Evolutionary conservation across 2,329 filamentous ascomycete species (phyloP), one percentile per base, ranked within the genome.

Genomic region (Trichoderma sp.): DNA sequence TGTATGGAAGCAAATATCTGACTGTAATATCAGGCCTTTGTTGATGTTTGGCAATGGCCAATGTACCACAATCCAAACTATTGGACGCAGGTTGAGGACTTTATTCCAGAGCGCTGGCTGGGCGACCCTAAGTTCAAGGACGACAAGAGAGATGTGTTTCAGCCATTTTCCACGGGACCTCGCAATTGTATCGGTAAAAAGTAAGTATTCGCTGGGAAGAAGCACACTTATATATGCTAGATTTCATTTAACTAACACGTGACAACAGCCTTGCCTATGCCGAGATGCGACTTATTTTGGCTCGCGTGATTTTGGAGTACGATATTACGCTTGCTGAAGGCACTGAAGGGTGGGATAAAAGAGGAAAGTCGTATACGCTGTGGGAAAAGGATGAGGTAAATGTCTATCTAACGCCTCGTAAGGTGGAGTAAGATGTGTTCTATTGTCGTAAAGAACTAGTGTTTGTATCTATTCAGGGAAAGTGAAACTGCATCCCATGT

Each of bases 91-190:
- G 77, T 81, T 0, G 71, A 76, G 8, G 70, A 74, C 2, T 83
- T 82, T 68, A 70, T 75, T 14, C 82, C 82, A 0, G 80, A 83
- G 68, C 74, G 81, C 5, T 83, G 80, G 74, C 67, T 78, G 0
- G 74, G 72, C 14, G 72, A 75, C 16, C 58, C 64, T 0, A 66
- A 57, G 21, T 77, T 72, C 33, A 72, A 58, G 1, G 69, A 69
- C 24, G 77, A 79, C 64, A 68, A 72, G 16, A 72, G 68, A 8
- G 72, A 75, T 4, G 72, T 71, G 0, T 60, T 78, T 0, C 74
- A 77, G 62, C 77, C 78, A 5, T 80, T 80, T 53, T 72, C 71
- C 0, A 11, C 72, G 24, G 77, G 78, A 1, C 75, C 77, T 1
- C 72, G 78, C 4, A 74, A 76, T 40, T 80, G 77, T 59, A 70